These are phyloP conservation scores for Kodamaea fungicola DNA, from an alignment of 1,139 yeast species.

Conservation along the genomic window DNA sequence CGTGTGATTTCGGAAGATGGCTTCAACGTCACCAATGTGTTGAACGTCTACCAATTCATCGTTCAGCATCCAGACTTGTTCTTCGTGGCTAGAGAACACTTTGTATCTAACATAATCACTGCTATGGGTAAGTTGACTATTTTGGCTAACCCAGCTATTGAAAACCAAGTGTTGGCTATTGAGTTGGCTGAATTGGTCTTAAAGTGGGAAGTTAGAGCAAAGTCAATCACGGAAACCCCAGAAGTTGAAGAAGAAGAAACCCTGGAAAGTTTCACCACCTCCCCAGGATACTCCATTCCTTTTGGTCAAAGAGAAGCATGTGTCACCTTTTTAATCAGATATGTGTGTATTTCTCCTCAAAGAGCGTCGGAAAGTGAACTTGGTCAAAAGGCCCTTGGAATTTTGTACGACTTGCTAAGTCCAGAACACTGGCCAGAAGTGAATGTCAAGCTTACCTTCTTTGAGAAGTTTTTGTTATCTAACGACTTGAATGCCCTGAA, in stretches of 20 bases:
- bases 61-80: slow-evolving; percentile 83
- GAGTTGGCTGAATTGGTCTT: slow-evolving; percentile 84
- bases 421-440: slow-evolving; percentile 85
- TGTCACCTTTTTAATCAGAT: slow-evolving; percentile 84
- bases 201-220: slow-evolving; percentile 73
- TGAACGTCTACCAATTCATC: slow-evolving; percentile 86
- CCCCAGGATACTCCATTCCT: slow-evolving; percentile 58
- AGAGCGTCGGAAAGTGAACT: slow-evolving; percentile 81
- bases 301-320: slow-evolving; percentile 85
- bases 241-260: slow-evolving; percentile 5
- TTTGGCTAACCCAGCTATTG: slow-evolving; percentile 74
- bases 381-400: slow-evolving; percentile 76
- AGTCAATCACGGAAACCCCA: slow-evolving; percentile 4
- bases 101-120: slow-evolving; percentile 83
- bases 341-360: slow-evolving; percentile 83
- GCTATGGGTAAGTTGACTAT: slow-evolving; percentile 93
- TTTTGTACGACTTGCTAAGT: slow-evolving; percentile 68
- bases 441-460: slow-evolving; percentile 74
- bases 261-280: slow-evolving; percentile 29
- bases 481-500: slow-evolving; percentile 67
- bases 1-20: slow-evolving; percentile 90
- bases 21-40: slow-evolving; percentile 74
- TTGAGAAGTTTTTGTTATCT: slow-evolving; percentile 79
- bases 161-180: slow-evolving; percentile 80
- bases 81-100: slow-evolving; percentile 83